Base-by-base conservation (phyloP, 257 asterid species). In the Coffea eugenioides region DNA sequence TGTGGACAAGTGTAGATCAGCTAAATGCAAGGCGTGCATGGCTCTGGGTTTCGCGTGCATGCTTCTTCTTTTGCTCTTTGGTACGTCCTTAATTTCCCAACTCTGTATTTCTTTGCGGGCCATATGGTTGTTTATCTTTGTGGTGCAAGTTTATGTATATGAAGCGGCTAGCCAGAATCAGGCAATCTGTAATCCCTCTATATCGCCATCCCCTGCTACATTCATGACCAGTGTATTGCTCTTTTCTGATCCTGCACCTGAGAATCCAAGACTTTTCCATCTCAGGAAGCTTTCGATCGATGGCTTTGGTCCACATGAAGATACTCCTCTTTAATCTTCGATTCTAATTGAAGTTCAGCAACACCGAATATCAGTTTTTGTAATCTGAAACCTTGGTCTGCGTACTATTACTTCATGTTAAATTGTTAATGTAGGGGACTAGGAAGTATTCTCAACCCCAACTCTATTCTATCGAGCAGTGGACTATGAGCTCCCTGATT, bases 41-140 rank as follows among this genome's bases (percentile, higher is more conserved):
- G 41, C 39, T n/a, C 43, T 52, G 57, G 76, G 75, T 12, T 54
- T 69, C 54, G 75, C 46, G 25, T 78, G 74, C 54, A 14, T 78
- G 75, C 81, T 78, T 52, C 76, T 78, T 52, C 76, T 69, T 54
- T 6, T 78, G 76, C 36, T 78, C 54, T 69, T n/a, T 16, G 81
- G 81, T 78, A 78, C 54, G 69, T 52, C 11, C 0, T 56, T 31
- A 52, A 18, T 68, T 54, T 16, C 20, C 62, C 62, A 7, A 16
- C 7, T 7, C 7, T 56, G 18, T 54, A 54, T 20, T 54, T 1
- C 12, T 51, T 51, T 51, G 16, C 11, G 14, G 31, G 31, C 2
- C n/a, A 54, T 18, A n/a, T 36, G 3, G 43, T 48, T 56, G 15
- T 12, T 14, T 27, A 54, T 54, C 16, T 48, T 73, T 39, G 52